Evolutionary conservation across 495 filamentous ascomycete species (phyloP).

Genomic region (Daldinia caldariorum): DNA sequence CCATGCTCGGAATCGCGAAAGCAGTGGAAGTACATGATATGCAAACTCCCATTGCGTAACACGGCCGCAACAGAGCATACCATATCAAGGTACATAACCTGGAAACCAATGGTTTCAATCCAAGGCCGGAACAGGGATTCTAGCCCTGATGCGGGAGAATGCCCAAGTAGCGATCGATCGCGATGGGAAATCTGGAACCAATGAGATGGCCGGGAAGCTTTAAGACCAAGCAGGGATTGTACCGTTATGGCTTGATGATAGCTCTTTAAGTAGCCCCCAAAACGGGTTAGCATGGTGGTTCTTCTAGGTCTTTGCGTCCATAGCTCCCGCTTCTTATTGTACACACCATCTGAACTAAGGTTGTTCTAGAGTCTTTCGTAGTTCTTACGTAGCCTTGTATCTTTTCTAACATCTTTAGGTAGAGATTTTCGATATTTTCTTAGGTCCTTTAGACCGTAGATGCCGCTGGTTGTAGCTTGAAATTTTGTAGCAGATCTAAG

Average conservation of each 20-base stretch:
- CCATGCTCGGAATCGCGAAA: conserved; percentile 35
- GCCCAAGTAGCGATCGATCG: conserved; percentile 43
- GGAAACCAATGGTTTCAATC: conserved; percentile 27
- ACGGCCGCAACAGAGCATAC: conserved; percentile 13
- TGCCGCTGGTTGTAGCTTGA: neutral
- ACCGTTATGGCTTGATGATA: conserved; percentile 36
- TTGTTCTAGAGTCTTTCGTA: neutral
- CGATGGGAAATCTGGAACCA: conserved; percentile 29
- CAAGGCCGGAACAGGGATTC: conserved; percentile 29
- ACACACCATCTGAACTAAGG: neutral
- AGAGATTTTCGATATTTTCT: neutral
- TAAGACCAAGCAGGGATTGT: conserved; percentile 28
- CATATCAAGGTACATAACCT: conserved; percentile 12
- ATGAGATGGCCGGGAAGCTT: conserved; percentile 7
- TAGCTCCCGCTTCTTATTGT: conserved; percentile 28
- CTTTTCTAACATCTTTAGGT: neutral
- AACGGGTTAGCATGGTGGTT: conserved; percentile 10
- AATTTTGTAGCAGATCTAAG: neutral
- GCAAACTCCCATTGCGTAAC: conserved; percentile 23
- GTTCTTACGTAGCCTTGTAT: no score
- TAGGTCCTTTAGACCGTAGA: neutral
- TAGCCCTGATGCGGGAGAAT: conserved; percentile 44
- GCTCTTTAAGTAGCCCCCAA: conserved; percentile 28
- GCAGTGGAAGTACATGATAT: conserved; percentile 11
- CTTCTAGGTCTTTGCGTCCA: conserved; percentile 5